A percentile compares a stretch with the other conserved stretches of the same genome.
Conservation (phyloP, 495 filamentous ascomycete species). For the Annulohypoxylon nitens region DNA sequence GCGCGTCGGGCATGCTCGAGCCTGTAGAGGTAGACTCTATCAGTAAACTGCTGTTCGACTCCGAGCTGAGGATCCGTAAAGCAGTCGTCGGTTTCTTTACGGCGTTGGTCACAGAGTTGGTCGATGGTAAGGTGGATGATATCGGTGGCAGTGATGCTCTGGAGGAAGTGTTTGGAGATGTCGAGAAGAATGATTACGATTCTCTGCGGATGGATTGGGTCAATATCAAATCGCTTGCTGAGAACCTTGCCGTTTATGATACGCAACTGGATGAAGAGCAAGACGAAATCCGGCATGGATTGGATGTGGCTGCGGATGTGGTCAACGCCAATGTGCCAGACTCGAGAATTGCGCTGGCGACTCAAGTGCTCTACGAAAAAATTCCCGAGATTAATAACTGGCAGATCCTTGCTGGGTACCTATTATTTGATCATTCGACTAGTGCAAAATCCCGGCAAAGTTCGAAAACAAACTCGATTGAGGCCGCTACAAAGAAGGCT, state of each 20-base stretch:
- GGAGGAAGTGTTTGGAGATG: constrained; percentile 78
- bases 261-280: constrained; percentile 61
- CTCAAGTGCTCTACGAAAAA: constrained; percentile 84
- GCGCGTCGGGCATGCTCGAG: constrained; percentile 87
- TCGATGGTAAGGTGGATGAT: constrained; percentile 83
- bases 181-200: constrained; percentile 80
- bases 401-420: constrained; percentile 89
- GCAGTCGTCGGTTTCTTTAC: constrained; percentile 91
- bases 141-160: constrained; percentile 72
- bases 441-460: constrained; percentile 59
- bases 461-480: constrained; percentile 59
- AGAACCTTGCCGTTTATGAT: constrained; percentile 85
- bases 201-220: constrained; percentile 86
- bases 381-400: constrained; percentile 84
- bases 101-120: constrained; percentile 83
- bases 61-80: constrained; percentile 83
- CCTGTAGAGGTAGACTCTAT: constrained; percentile 89
- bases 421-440: constrained; percentile 89
- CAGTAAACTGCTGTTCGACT: constrained; percentile 87
- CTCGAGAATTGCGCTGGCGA: constrained; percentile 86
- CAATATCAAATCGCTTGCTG: constrained; percentile 88
- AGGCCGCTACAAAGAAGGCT: constrained; percentile 69
- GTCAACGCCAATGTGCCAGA: constrained; percentile 72
- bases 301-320: constrained; percentile 61
- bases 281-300: constrained; percentile 55